A percentile compares a stretch with the other conserved stretches of the same genome.
Evolutionary conservation across 1,284 basidiomycete genomes (phyloP).

Genomic region (Melampsora larici-populina): DNA sequence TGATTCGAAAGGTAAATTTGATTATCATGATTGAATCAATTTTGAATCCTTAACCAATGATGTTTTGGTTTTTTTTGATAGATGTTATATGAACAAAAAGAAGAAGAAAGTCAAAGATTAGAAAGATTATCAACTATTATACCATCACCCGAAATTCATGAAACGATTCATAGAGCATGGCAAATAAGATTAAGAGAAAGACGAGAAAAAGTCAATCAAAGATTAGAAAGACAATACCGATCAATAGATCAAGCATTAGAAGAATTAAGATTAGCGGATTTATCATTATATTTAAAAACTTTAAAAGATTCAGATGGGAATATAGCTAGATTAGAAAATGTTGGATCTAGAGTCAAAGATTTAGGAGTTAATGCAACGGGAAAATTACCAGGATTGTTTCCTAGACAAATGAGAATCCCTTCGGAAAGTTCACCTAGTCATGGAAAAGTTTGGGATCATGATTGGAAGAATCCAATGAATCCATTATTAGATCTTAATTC

Average conservation of each 20-base stretch:
- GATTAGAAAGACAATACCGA: constrained; percentile 16
- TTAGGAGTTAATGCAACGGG: constrained; percentile 21
- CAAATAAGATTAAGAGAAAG: constrained; percentile 20
- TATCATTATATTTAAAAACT: background rate
- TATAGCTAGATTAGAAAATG: constrained; percentile 25
- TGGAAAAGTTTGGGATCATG: constrained; percentile 51
- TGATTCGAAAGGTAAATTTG: constrained; percentile 26
- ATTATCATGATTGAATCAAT: background rate
- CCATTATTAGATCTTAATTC: background rate
- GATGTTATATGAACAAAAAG: constrained; percentile 31
- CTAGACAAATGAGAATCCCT: constrained; percentile 71
- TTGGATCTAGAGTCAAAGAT: background rate
- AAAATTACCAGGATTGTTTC: constrained; percentile 65
- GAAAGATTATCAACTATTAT: background rate
- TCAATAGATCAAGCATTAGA: constrained; percentile 39
- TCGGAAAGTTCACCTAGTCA: constrained; percentile 70
- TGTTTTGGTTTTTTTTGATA: background rate
- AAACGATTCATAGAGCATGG: constrained; percentile 41
- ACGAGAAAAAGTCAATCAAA: background rate
- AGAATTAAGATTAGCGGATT: constrained; percentile 18
- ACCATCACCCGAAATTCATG: constrained; percentile 24
- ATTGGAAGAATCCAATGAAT: constrained; percentile 42
- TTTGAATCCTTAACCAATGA: background rate
- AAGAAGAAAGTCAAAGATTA: background rate
- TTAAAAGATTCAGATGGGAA: constrained; percentile 19